These are phyloP conservation scores for Leishmania tarentolae DNA, from an alignment of 208 protist species.

Conservation along the genomic window DNA sequence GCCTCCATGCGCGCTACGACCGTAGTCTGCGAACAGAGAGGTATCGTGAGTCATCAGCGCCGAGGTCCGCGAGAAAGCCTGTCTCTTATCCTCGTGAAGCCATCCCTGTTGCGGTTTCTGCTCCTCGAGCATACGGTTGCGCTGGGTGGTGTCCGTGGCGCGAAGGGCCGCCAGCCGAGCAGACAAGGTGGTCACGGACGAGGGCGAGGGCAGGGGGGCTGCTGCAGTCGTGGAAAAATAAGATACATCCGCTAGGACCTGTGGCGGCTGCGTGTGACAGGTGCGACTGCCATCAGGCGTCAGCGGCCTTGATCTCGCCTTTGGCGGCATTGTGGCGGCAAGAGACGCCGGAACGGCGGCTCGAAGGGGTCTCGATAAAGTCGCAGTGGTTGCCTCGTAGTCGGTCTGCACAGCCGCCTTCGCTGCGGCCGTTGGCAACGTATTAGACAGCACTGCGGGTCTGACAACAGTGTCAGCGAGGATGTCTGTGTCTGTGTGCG, in stretches of 20 bases:
- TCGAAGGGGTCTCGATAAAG: background rate
- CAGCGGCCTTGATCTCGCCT: background rate
- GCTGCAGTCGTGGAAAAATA: background rate
- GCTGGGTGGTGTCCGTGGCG: conserved; percentile 16
- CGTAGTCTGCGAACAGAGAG: background rate
- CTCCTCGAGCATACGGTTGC: background rate
- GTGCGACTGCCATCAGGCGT: background rate
- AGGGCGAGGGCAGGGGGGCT: conserved; percentile 3
- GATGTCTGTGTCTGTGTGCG: conserved; percentile 1
- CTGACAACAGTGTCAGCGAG: conserved; percentile 10
- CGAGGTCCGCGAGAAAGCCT: background rate
- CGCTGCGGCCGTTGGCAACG: background rate
- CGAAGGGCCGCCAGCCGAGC: conserved; percentile 29
- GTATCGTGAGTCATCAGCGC: background rate
- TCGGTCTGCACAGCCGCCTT: background rate
- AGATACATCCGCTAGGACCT: background rate
- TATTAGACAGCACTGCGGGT: background rate
- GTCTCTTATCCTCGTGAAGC: background rate
- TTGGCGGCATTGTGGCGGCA: background rate
- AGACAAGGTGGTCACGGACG: conserved; percentile 18
- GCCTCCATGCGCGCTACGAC: background rate
- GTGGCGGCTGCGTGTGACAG: background rate
- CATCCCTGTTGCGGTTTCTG: background rate
- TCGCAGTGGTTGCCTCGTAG: too few relatives aligned
- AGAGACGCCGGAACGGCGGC: background rate